phyloP scores from a whole-genome alignment of 495 filamentous ascomycete genomes.

The Penicillium pancosmium region DNA sequence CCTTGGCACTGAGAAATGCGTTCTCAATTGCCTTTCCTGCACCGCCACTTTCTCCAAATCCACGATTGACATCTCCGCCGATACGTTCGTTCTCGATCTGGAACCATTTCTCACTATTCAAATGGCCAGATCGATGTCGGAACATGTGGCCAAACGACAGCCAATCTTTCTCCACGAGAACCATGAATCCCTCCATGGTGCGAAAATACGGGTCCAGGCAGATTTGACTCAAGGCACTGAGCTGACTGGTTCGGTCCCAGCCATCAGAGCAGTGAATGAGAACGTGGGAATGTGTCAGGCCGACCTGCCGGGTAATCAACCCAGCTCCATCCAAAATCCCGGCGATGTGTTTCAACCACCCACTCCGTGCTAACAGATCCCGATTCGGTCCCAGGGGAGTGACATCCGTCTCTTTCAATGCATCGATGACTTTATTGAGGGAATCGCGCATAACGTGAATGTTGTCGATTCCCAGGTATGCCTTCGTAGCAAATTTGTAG shows the following conservation, averaged over 20 bases:
- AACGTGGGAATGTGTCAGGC: slow-evolving; percentile 89
- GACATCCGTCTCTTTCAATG: slow-evolving; percentile 90
- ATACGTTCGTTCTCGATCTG: slow-evolving; percentile 70
- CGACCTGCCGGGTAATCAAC: slow-evolving; percentile 85
- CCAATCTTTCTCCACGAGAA: slow-evolving; percentile 97
- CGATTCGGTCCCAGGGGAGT: slow-evolving; percentile 81
- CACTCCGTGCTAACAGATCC: slow-evolving; percentile 79
- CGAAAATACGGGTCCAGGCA: slow-evolving; percentile 96
- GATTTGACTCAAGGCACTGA: slow-evolving; percentile 91
- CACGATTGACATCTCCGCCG: slow-evolving; percentile 46
- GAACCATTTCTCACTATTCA: slow-evolving; percentile 96
- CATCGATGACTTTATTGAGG: slow-evolving; percentile 82
- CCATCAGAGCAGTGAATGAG: slow-evolving; percentile 98
- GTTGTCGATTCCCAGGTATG: slow-evolving; percentile 97
- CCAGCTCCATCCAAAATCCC: slow-evolving; percentile 81
- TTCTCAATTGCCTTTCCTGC: slow-evolving; percentile 81
- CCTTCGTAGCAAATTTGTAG: slow-evolving; percentile 89
- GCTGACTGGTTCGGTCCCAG: slow-evolving; percentile 96
- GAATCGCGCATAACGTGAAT: slow-evolving; percentile 98
- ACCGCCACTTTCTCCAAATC: slow-evolving; percentile 55
- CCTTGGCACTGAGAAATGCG: slow-evolving; percentile 82
- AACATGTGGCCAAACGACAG: slow-evolving; percentile 98
- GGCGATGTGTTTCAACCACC: slow-evolving; percentile 90
- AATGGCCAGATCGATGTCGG: slow-evolving; percentile 79
- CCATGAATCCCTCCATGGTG: slow-evolving; percentile 93